Evolutionary conservation across 345 rosid species (phyloP).

Genomic region (Salix arbutifolia): DNA sequence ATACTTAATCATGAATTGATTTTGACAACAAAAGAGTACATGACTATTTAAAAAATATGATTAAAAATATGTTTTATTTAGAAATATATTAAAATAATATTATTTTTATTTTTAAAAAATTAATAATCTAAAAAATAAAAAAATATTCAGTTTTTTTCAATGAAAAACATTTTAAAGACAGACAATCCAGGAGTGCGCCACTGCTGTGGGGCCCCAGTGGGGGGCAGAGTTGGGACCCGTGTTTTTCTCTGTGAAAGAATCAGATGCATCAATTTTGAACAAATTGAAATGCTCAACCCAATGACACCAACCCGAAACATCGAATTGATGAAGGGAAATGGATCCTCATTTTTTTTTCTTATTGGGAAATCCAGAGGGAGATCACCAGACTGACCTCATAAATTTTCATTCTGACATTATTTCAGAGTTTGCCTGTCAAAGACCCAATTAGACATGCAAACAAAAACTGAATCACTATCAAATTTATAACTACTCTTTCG

Average conservation of each 20-base stretch:
- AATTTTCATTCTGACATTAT: neutral
- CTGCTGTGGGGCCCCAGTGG: conserved; percentile 95
- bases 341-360: neutral
- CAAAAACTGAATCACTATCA: conserved; percentile 9
- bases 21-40: conserved; percentile 48
- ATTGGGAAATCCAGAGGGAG: neutral
- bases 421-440: neutral
- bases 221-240: conserved; percentile 90
- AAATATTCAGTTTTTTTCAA: too few species aligned
- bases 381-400: neutral
- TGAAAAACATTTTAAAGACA: too few species aligned
- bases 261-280: conserved; percentile 75
- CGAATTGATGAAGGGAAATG: neutral
- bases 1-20: conserved; percentile 91
- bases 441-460: neutral
- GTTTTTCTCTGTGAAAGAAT: conserved; percentile 94
- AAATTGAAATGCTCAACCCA: neutral
- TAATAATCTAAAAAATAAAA: too few species aligned
- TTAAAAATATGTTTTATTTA: too few species aligned
- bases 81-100: too few species aligned
- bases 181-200: conserved; percentile 61
- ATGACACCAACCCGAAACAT: too few species aligned
- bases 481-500: conserved; percentile 5
- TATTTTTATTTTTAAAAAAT: too few species aligned
- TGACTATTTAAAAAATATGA: too few species aligned